These are phyloP conservation scores for Microthlaspi erraticum DNA, from an alignment of 345 rosid genomes.

Conservation along the genomic window DNA sequence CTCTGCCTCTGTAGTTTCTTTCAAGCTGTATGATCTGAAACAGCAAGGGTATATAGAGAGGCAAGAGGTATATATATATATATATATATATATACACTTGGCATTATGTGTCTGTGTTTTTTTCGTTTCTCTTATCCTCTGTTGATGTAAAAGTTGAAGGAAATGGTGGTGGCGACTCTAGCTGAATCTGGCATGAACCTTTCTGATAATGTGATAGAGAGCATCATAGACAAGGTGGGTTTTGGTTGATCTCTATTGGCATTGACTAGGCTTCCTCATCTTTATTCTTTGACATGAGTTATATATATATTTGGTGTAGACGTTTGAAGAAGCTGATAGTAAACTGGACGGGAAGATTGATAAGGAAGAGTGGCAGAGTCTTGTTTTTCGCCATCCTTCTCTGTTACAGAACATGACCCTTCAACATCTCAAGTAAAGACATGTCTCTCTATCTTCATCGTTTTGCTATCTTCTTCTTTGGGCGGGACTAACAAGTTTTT, in stretches of 20 bases:
- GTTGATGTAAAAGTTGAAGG: slow-evolving; percentile 45
- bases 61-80: slow-evolving; percentile 75
- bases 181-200: slow-evolving; percentile 84
- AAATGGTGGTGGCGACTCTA: slow-evolving; percentile 83
- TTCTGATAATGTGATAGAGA: slow-evolving; percentile 73
- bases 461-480: not conserved
- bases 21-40: slow-evolving; percentile 83
- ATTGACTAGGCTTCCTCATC: slow-evolving; percentile 5
- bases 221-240: slow-evolving; percentile 77
- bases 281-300: not conserved
- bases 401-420: slow-evolving; percentile 71
- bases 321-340: slow-evolving; percentile 79
- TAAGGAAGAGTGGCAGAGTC: slow-evolving; percentile 77
- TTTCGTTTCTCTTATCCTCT: slow-evolving; percentile 11
- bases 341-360: slow-evolving; percentile 76
- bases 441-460: slow-evolving; percentile 1
- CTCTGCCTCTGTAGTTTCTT: slow-evolving; percentile 66
- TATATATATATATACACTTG: slow-evolving; percentile 27
- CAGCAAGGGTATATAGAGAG: slow-evolving; percentile 88
- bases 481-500: not conserved
- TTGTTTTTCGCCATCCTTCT: slow-evolving; percentile 75
- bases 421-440: slow-evolving; percentile 77
- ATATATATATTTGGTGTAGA: slow-evolving; percentile 48
- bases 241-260: not conserved
- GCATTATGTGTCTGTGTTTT: not conserved